Conservation (phyloP, 371 early-diverging fungal genomes). For the Mortierella sp. region DNA sequence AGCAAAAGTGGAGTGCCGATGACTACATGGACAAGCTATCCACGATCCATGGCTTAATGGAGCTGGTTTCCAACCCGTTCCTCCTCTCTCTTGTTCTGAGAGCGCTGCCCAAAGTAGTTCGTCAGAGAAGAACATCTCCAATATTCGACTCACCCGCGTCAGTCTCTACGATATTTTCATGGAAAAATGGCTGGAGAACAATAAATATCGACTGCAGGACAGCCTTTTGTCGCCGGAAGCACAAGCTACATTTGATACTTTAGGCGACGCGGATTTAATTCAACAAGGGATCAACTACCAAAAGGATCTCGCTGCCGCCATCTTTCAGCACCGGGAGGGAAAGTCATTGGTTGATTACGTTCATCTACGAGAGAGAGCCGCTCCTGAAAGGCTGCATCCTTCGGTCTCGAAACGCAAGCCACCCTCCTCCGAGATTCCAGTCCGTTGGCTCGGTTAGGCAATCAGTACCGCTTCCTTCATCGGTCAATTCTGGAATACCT, state of each 20-base stretch:
- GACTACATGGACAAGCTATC: not conserved
- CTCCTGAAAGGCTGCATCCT: not conserved
- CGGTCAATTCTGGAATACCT: not conserved
- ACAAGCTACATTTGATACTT: not conserved
- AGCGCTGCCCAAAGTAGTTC: not conserved
- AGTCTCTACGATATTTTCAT: not conserved
- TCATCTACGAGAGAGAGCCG: not conserved
- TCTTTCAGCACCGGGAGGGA: not conserved
- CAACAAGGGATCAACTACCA: not conserved
- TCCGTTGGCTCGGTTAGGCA: not conserved
- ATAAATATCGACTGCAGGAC: not conserved
- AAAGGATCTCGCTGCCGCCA: not conserved
- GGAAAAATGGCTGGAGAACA: not conserved
- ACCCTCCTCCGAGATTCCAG: not conserved
- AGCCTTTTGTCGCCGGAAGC: not conserved
- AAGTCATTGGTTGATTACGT: not conserved
- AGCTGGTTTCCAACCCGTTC: not conserved
- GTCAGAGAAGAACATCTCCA: not conserved
- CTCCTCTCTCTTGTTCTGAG: not conserved
- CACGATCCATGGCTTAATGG: not conserved
- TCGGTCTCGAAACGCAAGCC: not conserved
- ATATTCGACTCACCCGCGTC: not conserved
- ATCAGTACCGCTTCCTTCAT: not conserved
- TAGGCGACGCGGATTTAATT: not conserved
- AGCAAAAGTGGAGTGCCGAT: not conserved